Percentiles rank a stretch among this genome's conserved stretches.
phyloP scores from a whole-genome alignment of 805 yeast species.

The Candida nonsorbophila region DNA sequence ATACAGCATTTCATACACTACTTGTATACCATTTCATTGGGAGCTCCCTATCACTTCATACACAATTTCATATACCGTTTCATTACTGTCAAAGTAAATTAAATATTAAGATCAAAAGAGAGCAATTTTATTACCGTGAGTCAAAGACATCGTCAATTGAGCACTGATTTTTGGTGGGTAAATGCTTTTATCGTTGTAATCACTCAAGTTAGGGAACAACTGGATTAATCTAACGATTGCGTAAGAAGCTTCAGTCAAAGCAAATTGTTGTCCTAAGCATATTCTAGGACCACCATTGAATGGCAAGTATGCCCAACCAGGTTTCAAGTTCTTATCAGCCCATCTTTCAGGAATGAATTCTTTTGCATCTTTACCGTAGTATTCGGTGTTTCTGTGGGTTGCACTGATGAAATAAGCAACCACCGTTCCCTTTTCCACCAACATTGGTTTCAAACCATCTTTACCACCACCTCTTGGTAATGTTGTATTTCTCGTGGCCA shows the following conservation, averaged over 20 bases:
- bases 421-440: conserved; percentile 38
- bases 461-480: conserved; percentile 35
- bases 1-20: no score
- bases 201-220: conserved; percentile 15
- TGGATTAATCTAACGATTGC: conserved; percentile 30
- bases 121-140: conserved; percentile 12
- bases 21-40: no score
- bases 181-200: conserved; percentile 12
- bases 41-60: no score
- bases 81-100: no score
- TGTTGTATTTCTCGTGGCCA: conserved; percentile 25
- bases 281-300: conserved; percentile 55
- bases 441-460: conserved; percentile 31
- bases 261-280: conserved; percentile 53
- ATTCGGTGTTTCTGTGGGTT: conserved; percentile 35
- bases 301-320: conserved; percentile 47
- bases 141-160: conserved; percentile 27
- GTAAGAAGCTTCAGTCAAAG: conserved; percentile 47
- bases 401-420: conserved; percentile 34
- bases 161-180: conserved; percentile 28
- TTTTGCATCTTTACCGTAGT: conserved; percentile 42
- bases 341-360: conserved; percentile 47
- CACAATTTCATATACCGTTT: no score
- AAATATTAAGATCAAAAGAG: conserved; percentile 9
- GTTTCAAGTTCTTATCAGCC: conserved; percentile 26